phyloP scores from a whole-genome alignment of 1,284 basidiomycete species.

The Vanrija pseudolonga region DNA sequence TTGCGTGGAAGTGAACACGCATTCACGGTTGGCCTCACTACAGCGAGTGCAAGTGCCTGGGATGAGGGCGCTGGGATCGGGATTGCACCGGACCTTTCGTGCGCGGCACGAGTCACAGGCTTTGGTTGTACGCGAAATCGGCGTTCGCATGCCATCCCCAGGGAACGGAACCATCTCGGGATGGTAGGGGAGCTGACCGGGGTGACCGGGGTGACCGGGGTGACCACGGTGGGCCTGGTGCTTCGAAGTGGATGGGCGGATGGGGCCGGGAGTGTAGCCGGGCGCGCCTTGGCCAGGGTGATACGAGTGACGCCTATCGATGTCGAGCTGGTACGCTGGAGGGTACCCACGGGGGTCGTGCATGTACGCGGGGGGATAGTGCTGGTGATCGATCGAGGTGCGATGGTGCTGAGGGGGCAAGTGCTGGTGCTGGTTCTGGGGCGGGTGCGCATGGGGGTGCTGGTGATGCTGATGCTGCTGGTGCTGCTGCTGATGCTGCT shows the following conservation, averaged over 20 bases:
- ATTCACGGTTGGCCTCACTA: constrained; percentile 35
- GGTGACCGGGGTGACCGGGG: not conserved
- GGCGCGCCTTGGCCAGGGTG: not conserved
- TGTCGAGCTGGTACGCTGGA: not conserved
- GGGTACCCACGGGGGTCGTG: not conserved
- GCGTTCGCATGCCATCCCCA: constrained; percentile 20
- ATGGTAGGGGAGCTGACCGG: not conserved
- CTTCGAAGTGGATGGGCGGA: too few relatives aligned
- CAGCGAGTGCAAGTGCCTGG: constrained; percentile 37
- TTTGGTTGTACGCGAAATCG: constrained; percentile 45
- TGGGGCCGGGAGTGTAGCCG: not conserved
- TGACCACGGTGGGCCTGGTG: not conserved
- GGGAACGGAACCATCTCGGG: constrained; percentile 1
- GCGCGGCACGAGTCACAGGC: constrained; percentile 46
- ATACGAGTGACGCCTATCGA: not conserved
- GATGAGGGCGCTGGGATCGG: constrained; percentile 22
- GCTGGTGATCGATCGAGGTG: not conserved
- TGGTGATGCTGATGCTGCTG: not conserved
- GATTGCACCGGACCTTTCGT: constrained; percentile 45
- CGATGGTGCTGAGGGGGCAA: not conserved
- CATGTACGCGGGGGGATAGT: not conserved
- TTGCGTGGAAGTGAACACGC: constrained; percentile 42
- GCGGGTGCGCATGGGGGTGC: not conserved
- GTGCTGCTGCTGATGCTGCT: constrained; percentile 1
- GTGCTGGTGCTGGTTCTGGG: not conserved